phyloP scores from a whole-genome alignment of 2,329 filamentous ascomycete genomes.

The Tolypocladium album region DNA sequence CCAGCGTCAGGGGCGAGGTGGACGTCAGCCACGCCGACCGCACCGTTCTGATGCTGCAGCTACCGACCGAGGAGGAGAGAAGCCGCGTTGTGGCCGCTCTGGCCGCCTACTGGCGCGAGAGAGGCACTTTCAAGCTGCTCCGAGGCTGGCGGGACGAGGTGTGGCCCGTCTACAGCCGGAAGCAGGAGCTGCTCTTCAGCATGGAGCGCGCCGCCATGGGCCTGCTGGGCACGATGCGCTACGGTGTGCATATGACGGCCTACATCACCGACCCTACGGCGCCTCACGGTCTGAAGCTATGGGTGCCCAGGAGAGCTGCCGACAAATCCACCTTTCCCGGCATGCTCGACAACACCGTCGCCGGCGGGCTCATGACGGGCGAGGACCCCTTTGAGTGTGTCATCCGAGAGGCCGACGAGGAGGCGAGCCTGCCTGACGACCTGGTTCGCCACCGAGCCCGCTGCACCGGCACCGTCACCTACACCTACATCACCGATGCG shows the following conservation, averaged over 20 bases:
- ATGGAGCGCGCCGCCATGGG: constrained; percentile 68
- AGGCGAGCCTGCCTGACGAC: constrained; percentile 66
- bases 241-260: constrained; percentile 73
- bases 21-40: constrained; percentile 46
- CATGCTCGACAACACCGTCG: constrained; percentile 95
- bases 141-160: constrained; percentile 70
- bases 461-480: constrained; percentile 63
- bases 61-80: constrained; percentile 50
- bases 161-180: constrained; percentile 65
- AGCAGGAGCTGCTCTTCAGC: constrained; percentile 54
- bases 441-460: constrained; percentile 52
- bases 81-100: constrained; percentile 46
- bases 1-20: constrained; percentile 45
- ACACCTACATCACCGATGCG: constrained; percentile 70
- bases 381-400: constrained; percentile 74
- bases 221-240: constrained; percentile 65
- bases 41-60: constrained; percentile 53
- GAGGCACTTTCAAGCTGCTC: constrained; percentile 63
- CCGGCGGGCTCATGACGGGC: constrained; percentile 64
- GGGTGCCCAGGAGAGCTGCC: constrained; percentile 68
- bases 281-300: constrained; percentile 58
- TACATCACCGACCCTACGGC: constrained; percentile 40
- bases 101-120: constrained; percentile 55
- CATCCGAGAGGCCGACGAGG: constrained; percentile 78
- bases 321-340: constrained; percentile 79